Percentiles rank a stretch among this genome's conserved stretches.
These are phyloP conservation scores for Leucocoprinus birnbaumii DNA, from an alignment of 768 basidiomycete genomes.

Conservation along the genomic window DNA sequence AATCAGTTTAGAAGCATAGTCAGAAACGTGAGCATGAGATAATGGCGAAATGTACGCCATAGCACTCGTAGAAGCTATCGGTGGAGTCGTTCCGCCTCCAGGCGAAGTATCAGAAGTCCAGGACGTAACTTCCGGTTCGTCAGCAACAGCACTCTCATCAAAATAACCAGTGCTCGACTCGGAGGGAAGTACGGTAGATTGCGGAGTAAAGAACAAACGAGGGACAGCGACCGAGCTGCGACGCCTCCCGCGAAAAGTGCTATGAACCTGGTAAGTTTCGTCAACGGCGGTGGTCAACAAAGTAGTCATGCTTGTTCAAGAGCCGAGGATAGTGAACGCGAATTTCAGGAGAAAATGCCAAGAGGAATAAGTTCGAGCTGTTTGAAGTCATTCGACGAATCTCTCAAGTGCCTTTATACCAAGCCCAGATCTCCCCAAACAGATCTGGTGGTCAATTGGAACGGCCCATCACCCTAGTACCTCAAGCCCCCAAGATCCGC, in stretches of 20 bases:
- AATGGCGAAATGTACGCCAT: conserved; percentile 21
- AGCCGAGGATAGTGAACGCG: neutral
- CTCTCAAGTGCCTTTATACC: neutral
- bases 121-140: conserved; percentile 23
- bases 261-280: conserved; percentile 30
- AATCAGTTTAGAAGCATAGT: conserved; percentile 28
- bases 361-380: neutral
- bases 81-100: neutral
- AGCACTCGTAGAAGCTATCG: neutral
- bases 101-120: neutral
- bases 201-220: conserved; percentile 20
- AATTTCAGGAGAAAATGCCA: neutral
- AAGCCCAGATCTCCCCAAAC: too few species aligned
- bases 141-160: conserved; percentile 29
- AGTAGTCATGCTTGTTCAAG: neutral
- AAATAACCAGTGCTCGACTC: neutral
- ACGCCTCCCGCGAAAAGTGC: conserved; percentile 30
- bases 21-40: conserved; percentile 30
- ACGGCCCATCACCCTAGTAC: neutral
- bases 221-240: conserved; percentile 35
- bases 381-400: neutral
- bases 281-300: conserved; percentile 10
- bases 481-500: conserved; percentile 6
- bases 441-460: neutral
- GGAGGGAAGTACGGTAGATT: neutral